Evolutionary conservation across 768 basidiomycete genomes (phyloP).

Genomic region (Galerina marginata): DNA sequence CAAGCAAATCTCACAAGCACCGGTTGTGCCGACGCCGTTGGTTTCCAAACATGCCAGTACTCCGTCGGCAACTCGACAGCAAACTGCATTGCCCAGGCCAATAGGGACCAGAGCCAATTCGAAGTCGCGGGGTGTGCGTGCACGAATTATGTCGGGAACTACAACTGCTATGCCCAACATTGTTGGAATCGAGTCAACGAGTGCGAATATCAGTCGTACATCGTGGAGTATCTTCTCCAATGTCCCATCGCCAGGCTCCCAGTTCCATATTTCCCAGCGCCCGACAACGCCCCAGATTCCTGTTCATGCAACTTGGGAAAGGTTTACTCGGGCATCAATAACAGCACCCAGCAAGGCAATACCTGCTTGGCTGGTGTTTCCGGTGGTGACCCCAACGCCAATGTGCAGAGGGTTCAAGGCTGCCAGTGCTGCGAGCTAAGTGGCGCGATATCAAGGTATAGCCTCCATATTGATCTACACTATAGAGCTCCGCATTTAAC

Average conservation of each 20-base stretch:
- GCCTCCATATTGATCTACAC: neutral
- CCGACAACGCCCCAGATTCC: constrained; percentile 1
- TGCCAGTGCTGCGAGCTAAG: neutral
- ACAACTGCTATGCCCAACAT: constrained; percentile 2
- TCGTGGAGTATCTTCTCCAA: neutral
- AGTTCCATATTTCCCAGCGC: constrained; percentile 1
- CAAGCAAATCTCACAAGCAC: neutral
- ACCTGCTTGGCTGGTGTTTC: neutral
- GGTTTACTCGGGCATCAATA: neutral
- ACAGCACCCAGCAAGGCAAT: neutral
- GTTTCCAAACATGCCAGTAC: neutral
- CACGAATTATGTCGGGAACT: neutral
- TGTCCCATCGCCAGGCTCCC: neutral
- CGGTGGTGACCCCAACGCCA: neutral
- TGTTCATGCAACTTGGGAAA: constrained; percentile 11
- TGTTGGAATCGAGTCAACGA: constrained; percentile 10
- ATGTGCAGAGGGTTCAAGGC: neutral
- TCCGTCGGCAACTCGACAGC: neutral
- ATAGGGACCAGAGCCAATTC: neutral
- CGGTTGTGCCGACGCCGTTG: neutral
- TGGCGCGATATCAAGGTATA: neutral
- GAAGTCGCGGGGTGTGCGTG: neutral
- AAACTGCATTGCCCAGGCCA: neutral
- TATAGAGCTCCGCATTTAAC: neutral
- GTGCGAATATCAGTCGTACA: constrained; percentile 3